Base-by-base conservation (phyloP, 208 protist species). In the Acanthamoeba lenticulata region DNA sequence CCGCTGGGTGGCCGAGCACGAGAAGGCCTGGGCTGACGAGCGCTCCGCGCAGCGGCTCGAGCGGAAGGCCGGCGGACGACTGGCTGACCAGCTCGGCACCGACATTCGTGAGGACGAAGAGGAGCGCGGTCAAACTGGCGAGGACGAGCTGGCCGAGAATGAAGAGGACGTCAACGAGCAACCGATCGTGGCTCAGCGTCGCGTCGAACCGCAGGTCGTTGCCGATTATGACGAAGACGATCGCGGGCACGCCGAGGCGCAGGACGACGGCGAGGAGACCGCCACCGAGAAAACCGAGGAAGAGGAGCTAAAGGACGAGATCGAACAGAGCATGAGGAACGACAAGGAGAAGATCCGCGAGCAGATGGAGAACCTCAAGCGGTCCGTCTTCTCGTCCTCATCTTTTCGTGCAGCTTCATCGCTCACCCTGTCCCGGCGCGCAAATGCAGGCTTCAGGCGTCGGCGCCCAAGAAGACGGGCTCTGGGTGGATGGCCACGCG, bases 261-360 rank as follows among this genome's bases (percentile, higher is more conserved):
- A 19, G 19, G 45, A 57, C 19, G 60, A 91, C 0, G 85, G 44
- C 15, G 49, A 69, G 2, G 85, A 49, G 1, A 47, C 34, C 7
- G 21, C 49, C 1, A 52, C 36, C 21, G 85, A 91, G 34, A 42
- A 69, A 11, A 69, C 55, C 0, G 85, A 91, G 34, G 49, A 65
- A 17, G 85, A 91, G 38, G 85, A 91, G 21, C 85, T 91, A 2
- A 65, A 91, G 24, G 60, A 91, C 36, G 85, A 91, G 85, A 91
- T 91, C 21, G 85, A 91, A 24, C 49, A 91, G 42, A 91, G 60
- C 42, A 91, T 91, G 85, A 91, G 44, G 55, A 91, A 91, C 29
- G 85, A 91, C 34, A 24, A 45, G 36, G 36, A 74, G 38, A 91
- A 72, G 85, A 72, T 91, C 34, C 65, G 21, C 29, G 85, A 91